Conservation (phyloP, 2,329 filamentous ascomycete genomes). For the Microcyclospora pomicola region DNA sequence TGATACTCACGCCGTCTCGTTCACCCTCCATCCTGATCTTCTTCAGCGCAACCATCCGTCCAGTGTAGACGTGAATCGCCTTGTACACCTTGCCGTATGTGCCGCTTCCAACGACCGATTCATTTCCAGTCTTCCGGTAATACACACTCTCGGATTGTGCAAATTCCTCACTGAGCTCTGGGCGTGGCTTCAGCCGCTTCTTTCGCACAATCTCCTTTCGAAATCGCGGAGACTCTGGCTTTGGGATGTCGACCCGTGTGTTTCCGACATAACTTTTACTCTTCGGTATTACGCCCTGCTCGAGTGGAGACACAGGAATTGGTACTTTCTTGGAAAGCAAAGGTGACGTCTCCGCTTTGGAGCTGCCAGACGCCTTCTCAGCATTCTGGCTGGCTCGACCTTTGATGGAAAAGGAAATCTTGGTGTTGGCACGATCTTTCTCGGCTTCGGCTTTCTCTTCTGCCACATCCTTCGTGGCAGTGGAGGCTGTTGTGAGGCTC, state of each 20-base stretch:
- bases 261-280: slow-evolving; percentile 22
- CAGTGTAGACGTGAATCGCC: slow-evolving; percentile 82
- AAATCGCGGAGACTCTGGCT: slow-evolving; percentile 10
- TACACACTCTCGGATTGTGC: slow-evolving; percentile 77
- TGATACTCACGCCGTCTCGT: slow-evolving; percentile 51
- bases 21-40: slow-evolving; percentile 90
- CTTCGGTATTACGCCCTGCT: slow-evolving; percentile 16
- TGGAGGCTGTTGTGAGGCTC: background rate
- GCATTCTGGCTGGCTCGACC: slow-evolving; percentile 44
- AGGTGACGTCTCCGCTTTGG: slow-evolving; percentile 18
- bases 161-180: slow-evolving; percentile 57
- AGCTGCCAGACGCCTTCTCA: slow-evolving; percentile 9
- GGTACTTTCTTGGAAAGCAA: slow-evolving; percentile 37
- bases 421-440: slow-evolving; percentile 26
- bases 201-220: slow-evolving; percentile 48
- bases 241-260: slow-evolving; percentile 14
- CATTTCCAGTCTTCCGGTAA: slow-evolving; percentile 90
- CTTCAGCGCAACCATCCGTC: slow-evolving; percentile 70
- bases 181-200: slow-evolving; percentile 57
- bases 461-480: slow-evolving; percentile 9
- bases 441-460: slow-evolving; percentile 29
- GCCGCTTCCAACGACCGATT: slow-evolving; percentile 87
- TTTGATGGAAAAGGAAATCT: slow-evolving; percentile 92
- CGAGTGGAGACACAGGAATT: slow-evolving; percentile 16
- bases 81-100: slow-evolving; percentile 96